Conservation (phyloP, 176 grass and related monocot genomes). For the Tillandsia fasciculata region DNA sequence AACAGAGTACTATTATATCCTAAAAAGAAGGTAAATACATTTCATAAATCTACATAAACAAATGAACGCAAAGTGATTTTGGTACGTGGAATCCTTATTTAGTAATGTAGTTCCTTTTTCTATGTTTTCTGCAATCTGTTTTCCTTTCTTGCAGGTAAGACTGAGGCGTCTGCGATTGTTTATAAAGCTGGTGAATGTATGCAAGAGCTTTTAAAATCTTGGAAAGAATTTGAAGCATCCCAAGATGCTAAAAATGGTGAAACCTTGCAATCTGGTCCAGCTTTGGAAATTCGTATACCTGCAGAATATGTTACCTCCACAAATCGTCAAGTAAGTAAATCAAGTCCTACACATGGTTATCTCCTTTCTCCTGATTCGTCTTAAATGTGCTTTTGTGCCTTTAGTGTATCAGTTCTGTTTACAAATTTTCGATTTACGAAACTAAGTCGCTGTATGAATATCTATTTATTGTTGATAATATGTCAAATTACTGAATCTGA, state of each 20-base stretch:
- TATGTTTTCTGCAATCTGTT: constrained; percentile 8
- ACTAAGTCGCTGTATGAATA: too few species aligned
- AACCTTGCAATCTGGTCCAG: constrained; percentile 43
- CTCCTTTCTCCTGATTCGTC: too few species aligned
- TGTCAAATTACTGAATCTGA: too few species aligned
- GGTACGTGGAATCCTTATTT: not conserved
- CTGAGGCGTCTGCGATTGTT: constrained; percentile 63
- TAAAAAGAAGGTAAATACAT: too few species aligned
- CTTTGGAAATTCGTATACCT: constrained; percentile 75
- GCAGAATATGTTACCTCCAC: constrained; percentile 80
- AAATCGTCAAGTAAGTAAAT: constrained; percentile 64
- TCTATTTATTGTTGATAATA: too few species aligned
- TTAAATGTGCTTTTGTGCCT: too few species aligned
- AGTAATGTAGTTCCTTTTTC: constrained; percentile 7
- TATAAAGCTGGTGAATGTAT: constrained; percentile 96
- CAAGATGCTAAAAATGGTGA: constrained; percentile 49
- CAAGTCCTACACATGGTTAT: not conserved
- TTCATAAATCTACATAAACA: too few species aligned
- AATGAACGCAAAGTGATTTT: too few species aligned
- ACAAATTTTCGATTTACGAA: too few species aligned
- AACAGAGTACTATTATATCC: too few species aligned
- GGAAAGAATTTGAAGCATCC: constrained; percentile 64
- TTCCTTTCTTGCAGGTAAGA: constrained; percentile 40
- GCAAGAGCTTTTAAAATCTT: constrained; percentile 88
- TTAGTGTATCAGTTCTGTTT: too few species aligned